Base-by-base conservation (phyloP, 2,329 filamentous ascomycete species). In the Eutypa lata region DNA sequence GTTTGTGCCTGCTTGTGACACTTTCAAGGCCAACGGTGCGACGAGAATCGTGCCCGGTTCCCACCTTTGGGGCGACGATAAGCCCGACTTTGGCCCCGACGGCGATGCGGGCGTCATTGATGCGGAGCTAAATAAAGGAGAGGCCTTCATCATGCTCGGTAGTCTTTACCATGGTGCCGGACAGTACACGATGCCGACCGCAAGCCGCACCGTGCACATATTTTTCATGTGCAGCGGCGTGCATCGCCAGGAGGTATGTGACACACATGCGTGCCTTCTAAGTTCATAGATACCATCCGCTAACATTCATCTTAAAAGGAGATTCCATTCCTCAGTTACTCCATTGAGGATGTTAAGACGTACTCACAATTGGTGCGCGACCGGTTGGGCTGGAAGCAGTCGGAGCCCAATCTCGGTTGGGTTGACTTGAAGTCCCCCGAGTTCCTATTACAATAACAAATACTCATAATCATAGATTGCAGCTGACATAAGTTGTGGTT, bases 181-280 rank as follows among this genome's bases (percentile, higher is more conserved):
- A 0, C 46, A 62, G 18, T 71, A 69, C 53, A 61, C 61, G 3
- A 57, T 63, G 48, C 52, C 59, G 11, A 58, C 61, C 2, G 67
- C 65, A 3, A 65, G 55, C 50, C 62, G 70, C 16, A 71, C 67
- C 7, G 66, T 73, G 10, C 68, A 73, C 50, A 69, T 69, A 38
- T 69, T 73, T 66, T 73, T 73, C 49, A 70, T 68, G 52, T 73
- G 71, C 57, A 65, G 62, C 3, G 70, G 71, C 10, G 65, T 71
- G 24, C 65, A 69, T 51, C 65, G 71, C n/a, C 53, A 58, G 33
- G 56, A 38, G 35, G 35, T 38, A 38, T 18, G 35, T 18, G 16
- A 16, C 35, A 14, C 16, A 38, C 13, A 6, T 14, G 4, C 16
- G 6, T 16, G 4, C 35, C 6, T 18, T 38, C 35, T 16, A 38